Base-by-base conservation (phyloP, 805 yeast genomes). In the Candida vartiovaarae region DNA sequence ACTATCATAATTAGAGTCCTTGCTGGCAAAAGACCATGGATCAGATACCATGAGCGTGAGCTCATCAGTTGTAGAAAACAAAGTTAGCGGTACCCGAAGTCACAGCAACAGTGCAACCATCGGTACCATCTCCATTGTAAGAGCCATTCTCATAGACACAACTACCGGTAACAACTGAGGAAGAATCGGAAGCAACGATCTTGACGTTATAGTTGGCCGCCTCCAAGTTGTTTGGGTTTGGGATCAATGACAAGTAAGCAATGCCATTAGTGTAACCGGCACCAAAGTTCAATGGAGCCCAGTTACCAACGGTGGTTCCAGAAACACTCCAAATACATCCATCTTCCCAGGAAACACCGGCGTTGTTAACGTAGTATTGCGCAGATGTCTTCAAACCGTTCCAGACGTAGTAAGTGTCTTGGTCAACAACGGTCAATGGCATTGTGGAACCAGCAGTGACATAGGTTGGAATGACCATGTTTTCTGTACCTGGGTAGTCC, bases 401-500 rank as follows among this genome's bases (percentile, higher is more conserved):
- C 96, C 96, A 90, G 46, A 63, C 63, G 78, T 79, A 93, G 77
- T 91, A 91, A 51, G 72, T 59, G 53, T 71, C 82, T 63, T 80
- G 77, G 66, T 88, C 75, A 51, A 90, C 96, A 54, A 84, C 95
- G 42, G 96, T 74, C 55, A 89, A 70, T 45, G 84, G 82, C 59
- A 74, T 65, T 33, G 75, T 55, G 33, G 70, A 57, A 57, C 95
- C 96, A 47, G 83, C 84, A 31, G 63, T 65, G 42, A 90, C 84
- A 50, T 78, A 71, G 48, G 98, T 90, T 65, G 99, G 98, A 50
- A 91, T 76, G 54, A 82, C 95, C 98, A 91, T 93, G 78, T 89
- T 89, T 74, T 91, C 99, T 52, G 96, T 83, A 72, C 99, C 99
- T 62, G 99, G 99, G 79, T 91, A 91, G 67, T 91, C 99, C 50